These are phyloP conservation scores for Fusarium abutilonis DNA, from an alignment of 2,329 filamentous ascomycete species.

Conservation along the genomic window DNA sequence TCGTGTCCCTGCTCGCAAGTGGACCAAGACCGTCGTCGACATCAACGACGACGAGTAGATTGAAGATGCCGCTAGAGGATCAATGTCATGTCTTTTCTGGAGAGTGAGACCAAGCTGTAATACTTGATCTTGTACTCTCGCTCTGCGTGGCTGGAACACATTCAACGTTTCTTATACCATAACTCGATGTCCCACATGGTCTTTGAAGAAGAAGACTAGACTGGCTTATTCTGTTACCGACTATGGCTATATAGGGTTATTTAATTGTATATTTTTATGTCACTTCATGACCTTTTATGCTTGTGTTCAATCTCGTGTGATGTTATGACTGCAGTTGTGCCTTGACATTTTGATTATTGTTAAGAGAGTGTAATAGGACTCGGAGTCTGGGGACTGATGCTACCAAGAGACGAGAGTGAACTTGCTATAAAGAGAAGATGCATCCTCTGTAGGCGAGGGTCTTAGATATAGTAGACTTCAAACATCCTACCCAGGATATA, in stretches of 20 bases:
- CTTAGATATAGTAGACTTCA: too few species aligned
- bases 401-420: too few species aligned
- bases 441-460: too few species aligned
- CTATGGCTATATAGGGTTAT: neutral
- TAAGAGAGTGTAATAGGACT: too few species aligned
- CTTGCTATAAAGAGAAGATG: too few species aligned
- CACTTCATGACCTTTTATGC: neutral
- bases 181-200: slow-evolving; percentile 8
- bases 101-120: neutral
- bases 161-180: neutral
- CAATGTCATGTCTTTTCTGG: neutral
- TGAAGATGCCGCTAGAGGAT: neutral
- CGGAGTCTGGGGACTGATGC: too few species aligned
- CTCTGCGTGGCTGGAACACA: slow-evolving; percentile 13
- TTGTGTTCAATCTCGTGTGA: slow-evolving; percentile 1
- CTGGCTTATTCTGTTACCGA: neutral
- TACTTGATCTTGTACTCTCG: neutral
- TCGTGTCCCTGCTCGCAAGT: slow-evolving; percentile 62
- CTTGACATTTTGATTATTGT: too few species aligned
- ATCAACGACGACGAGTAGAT: slow-evolving; percentile 70
- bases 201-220: neutral
- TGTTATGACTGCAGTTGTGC: too few species aligned
- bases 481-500: too few species aligned
- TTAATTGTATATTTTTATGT: slow-evolving; percentile 3
- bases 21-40: slow-evolving; percentile 65